These are phyloP conservation scores for Harringtonia lauricola DNA, from an alignment of 2,329 filamentous ascomycete species.

Conservation along the genomic window DNA sequence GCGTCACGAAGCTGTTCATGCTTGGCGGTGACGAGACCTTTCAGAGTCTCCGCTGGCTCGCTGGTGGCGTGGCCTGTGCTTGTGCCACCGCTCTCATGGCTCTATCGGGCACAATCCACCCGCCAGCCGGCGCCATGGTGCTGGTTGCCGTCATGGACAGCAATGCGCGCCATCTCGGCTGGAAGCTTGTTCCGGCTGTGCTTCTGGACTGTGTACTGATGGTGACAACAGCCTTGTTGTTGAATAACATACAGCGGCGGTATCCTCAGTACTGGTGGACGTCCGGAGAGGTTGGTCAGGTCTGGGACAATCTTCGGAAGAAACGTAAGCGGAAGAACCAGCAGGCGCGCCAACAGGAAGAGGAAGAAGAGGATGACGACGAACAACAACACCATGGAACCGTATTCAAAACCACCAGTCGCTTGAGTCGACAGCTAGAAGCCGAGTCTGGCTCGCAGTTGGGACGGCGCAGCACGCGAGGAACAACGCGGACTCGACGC, in stretches of 20 bases:
- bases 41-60: conserved; percentile 48
- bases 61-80: conserved; percentile 54
- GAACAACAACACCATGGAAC: too few relatives aligned
- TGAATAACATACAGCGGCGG: conserved; percentile 58
- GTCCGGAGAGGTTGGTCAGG: conserved; percentile 23
- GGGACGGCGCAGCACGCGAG: neutral
- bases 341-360: neutral
- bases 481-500: neutral
- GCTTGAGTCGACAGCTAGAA: too few relatives aligned
- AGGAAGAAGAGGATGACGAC: too few relatives aligned
- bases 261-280: conserved; percentile 67
- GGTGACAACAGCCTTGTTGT: conserved; percentile 46
- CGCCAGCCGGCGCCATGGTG: conserved; percentile 64
- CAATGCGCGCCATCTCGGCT: conserved; percentile 46
- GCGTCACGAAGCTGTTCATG: conserved; percentile 54
- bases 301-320: conserved; percentile 3
- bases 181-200: conserved; percentile 55
- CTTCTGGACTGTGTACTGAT: conserved; percentile 50
- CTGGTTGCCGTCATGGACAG: conserved; percentile 54
- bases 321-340: neutral
- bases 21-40: conserved; percentile 27
- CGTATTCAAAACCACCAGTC: too few relatives aligned
- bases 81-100: conserved; percentile 53
- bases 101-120: conserved; percentile 61
- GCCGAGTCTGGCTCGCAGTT: too few relatives aligned